These are phyloP conservation scores for Plasmodium knowlesi DNA, from an alignment of 169 alveolate genomes.

Conservation along the genomic window DNA sequence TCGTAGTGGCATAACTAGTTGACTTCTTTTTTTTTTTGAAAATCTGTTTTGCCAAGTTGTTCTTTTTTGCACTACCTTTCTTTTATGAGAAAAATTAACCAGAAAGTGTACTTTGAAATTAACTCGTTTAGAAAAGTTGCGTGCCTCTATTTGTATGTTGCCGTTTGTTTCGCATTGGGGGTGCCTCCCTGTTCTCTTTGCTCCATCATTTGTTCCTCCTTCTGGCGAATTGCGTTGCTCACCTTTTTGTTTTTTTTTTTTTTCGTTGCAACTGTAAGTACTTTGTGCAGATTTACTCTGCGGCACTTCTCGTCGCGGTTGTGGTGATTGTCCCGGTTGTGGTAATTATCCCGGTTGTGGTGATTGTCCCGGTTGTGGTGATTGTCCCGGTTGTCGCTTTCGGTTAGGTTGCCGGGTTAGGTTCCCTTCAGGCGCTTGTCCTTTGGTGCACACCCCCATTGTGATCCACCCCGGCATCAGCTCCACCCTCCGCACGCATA, in stretches of 20 bases:
- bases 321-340: no score
- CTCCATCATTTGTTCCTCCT: not conserved
- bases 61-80: not conserved
- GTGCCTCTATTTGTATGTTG: not conserved
- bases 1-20: not conserved
- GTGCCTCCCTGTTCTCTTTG: not conserved
- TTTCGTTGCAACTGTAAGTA: not conserved
- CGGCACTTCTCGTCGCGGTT: not conserved
- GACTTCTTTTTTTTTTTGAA: no score
- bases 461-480: not conserved
- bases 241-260: not conserved
- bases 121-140: not conserved
- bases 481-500: not conserved
- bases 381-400: no score
- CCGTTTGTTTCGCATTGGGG: not conserved
- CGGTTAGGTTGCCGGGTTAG: not conserved
- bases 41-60: not conserved
- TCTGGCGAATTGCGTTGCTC: not conserved
- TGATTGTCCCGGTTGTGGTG: no score
- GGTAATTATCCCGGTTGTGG: no score
- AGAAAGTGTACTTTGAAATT: not conserved
- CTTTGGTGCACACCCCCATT: not conserved
- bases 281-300: not conserved
- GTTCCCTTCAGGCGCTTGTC: not conserved
- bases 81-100: not conserved